Evolutionary conservation across 139 green algal species (phyloP).

Genomic region (Haematococcus sp.): DNA sequence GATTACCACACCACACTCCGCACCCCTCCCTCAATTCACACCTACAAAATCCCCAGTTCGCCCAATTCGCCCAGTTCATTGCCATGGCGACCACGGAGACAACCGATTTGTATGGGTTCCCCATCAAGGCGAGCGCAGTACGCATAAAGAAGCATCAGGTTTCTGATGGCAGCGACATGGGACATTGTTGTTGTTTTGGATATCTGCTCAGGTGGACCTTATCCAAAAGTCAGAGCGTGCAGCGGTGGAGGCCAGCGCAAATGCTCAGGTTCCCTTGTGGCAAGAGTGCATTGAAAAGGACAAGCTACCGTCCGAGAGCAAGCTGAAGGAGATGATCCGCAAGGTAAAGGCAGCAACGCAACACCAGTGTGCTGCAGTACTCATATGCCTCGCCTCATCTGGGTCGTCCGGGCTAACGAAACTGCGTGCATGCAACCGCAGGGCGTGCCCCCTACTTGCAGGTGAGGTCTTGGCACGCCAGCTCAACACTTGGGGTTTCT

Average conservation of each 20-base stretch:
- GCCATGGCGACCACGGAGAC: not conserved
- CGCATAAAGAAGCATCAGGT: slow-evolving; percentile 10
- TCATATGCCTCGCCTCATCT: not conserved
- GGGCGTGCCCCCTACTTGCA: slow-evolving; percentile 53
- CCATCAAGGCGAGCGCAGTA: slow-evolving; percentile 21
- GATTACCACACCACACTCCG: not conserved
- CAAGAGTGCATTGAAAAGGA: slow-evolving; percentile 33
- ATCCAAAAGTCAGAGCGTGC: too few relatives aligned
- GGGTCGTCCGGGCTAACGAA: not conserved
- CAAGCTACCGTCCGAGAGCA: slow-evolving; percentile 32
- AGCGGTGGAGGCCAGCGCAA: too few relatives aligned
- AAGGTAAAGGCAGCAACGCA: slow-evolving; percentile 21
- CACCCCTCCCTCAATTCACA: not conserved
- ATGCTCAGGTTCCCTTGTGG: slow-evolving; percentile 10
- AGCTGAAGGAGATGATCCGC: slow-evolving; percentile 54
- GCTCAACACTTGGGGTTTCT: too few relatives aligned
- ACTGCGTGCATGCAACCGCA: slow-evolving; percentile 11
- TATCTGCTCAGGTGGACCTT: too few relatives aligned
- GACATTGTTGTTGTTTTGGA: too few relatives aligned
- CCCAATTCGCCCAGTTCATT: not conserved
- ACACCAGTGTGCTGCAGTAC: too few relatives aligned
- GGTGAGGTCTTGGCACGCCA: too few relatives aligned
- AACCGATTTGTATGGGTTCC: slow-evolving; percentile 46
- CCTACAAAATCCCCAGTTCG: not conserved
- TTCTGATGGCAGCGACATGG: too few relatives aligned